Conservation (phyloP, 164 flowering plant species). For the Taxillus chinensis region DNA sequence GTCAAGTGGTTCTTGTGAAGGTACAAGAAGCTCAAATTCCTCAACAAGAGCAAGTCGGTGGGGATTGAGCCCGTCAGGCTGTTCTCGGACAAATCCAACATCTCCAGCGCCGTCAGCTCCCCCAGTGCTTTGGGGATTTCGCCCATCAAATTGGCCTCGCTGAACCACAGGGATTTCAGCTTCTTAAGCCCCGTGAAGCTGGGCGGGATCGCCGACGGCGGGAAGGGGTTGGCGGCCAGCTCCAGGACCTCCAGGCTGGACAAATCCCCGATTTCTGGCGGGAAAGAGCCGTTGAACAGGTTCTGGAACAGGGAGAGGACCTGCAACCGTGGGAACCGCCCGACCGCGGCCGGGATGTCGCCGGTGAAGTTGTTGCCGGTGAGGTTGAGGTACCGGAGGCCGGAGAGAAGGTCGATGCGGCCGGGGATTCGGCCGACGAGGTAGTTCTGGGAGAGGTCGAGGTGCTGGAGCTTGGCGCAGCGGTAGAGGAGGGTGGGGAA, state of each 20-base stretch:
- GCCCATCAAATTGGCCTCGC: constrained; percentile 35
- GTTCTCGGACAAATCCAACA: constrained; percentile 38
- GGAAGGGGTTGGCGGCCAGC: constrained; percentile 30
- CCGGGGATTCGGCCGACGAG: constrained; percentile 54
- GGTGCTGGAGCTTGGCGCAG: constrained; percentile 39
- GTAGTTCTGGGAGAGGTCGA: constrained; percentile 51
- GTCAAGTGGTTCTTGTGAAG: constrained; percentile 39
- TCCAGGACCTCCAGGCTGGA: constrained; percentile 30
- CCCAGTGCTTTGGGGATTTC: constrained; percentile 34
- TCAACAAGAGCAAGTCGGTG: constrained; percentile 33
- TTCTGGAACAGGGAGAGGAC: constrained; percentile 24
- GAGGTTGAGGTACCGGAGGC: constrained; percentile 31
- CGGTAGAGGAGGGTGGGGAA: constrained; percentile 47
- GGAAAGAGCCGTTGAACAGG: constrained; percentile 47
- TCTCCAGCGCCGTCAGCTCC: constrained; percentile 24
- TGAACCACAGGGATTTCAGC: constrained; percentile 31
- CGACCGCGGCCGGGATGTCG: constrained; percentile 45
- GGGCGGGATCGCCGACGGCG: constrained; percentile 31
- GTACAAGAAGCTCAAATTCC: constrained; percentile 33
- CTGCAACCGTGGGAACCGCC: constrained; percentile 24
- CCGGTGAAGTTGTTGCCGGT: constrained; percentile 63
- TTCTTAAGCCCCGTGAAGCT: constrained; percentile 46
- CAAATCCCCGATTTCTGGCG: constrained; percentile 49
- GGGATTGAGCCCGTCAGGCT: constrained; percentile 46
- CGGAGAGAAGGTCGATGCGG: constrained; percentile 35